Evolutionary conservation across 2,329 filamentous ascomycete genomes (phyloP).

Genomic region (Colletotrichum liaoningense): DNA sequence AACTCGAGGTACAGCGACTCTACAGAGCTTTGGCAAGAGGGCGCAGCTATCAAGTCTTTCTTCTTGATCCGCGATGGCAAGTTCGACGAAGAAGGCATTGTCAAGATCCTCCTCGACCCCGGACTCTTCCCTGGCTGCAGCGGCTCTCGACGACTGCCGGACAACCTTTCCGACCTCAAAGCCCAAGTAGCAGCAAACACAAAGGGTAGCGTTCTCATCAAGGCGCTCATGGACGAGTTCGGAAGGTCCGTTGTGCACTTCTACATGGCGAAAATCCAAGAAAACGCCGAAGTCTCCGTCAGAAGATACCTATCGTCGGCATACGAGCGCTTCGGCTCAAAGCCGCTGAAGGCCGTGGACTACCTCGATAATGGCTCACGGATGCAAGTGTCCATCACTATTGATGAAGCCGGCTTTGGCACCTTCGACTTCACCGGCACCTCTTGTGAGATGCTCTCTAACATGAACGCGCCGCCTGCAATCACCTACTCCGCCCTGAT

Average conservation of each 20-base stretch:
- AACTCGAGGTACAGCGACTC: slow-evolving; percentile 85
- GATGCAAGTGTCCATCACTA: slow-evolving; percentile 45
- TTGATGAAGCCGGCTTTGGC: slow-evolving; percentile 41
- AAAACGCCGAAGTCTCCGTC: slow-evolving; percentile 26
- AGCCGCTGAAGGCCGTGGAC: slow-evolving; percentile 76
- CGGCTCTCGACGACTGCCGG: neutral
- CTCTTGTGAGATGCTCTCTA: slow-evolving; percentile 60
- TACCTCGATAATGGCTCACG: slow-evolving; percentile 74
- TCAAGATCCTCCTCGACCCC: slow-evolving; percentile 78
- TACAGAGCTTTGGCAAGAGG: slow-evolving; percentile 71
- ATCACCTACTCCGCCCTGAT: slow-evolving; percentile 41
- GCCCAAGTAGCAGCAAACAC: slow-evolving; percentile 73
- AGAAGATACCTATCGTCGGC: neutral
- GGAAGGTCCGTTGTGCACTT: slow-evolving; percentile 58
- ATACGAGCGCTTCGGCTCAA: slow-evolving; percentile 74
- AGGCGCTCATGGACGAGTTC: slow-evolving; percentile 79
- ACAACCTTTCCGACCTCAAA: neutral
- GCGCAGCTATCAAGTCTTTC: slow-evolving; percentile 71
- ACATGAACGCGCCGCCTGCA: slow-evolving; percentile 42
- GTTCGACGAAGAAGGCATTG: slow-evolving; percentile 82
- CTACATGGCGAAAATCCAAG: slow-evolving; percentile 28
- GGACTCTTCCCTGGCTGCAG: slow-evolving; percentile 74
- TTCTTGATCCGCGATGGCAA: slow-evolving; percentile 81
- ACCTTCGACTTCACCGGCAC: slow-evolving; percentile 62
- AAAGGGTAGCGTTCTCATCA: slow-evolving; percentile 84